Conservation (phyloP, 352 stramenopile species). For the Pelagophyceae sp. region DNA sequence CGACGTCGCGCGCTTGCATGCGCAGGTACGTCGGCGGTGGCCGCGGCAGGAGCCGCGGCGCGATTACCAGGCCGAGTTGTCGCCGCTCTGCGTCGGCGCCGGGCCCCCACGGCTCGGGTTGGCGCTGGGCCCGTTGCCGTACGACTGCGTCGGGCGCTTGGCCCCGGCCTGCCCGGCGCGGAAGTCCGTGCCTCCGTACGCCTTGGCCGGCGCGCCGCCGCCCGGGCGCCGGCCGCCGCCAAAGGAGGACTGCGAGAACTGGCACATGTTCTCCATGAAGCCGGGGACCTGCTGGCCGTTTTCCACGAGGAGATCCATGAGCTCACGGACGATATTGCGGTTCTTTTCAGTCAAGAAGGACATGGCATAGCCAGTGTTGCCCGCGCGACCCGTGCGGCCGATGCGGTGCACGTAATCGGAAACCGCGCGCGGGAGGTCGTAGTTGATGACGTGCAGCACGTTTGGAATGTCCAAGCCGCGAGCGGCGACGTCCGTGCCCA, state of each 20-base stretch:
- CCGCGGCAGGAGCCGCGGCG: too few relatives aligned
- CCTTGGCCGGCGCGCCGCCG: conserved; percentile 53
- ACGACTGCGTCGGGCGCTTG: not conserved
- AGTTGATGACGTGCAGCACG: conserved; percentile 91
- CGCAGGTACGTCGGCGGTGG: too few relatives aligned
- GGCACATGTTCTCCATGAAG: conserved; percentile 87
- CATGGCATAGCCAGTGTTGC: conserved; percentile 89
- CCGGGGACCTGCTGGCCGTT: conserved; percentile 85
- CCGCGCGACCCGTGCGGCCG: conserved; percentile 94
- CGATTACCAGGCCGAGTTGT: conserved; percentile 9
- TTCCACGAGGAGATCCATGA: conserved; percentile 90
- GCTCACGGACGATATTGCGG: conserved; percentile 87
- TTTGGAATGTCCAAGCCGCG: conserved; percentile 96
- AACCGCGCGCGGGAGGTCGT: conserved; percentile 71
- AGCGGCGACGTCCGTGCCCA: conserved; percentile 95
- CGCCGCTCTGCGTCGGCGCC: too few relatives aligned
- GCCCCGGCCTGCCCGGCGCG: conserved; percentile 35
- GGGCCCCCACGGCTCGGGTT: conserved; percentile 18
- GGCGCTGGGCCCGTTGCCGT: conserved; percentile 28
- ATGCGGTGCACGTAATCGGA: conserved; percentile 95
- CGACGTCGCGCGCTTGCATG: too few relatives aligned
- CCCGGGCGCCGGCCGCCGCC: conserved; percentile 31
- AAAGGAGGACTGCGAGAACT: conserved; percentile 38
- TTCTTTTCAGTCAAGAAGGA: conserved; percentile 99
- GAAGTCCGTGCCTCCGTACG: conserved; percentile 73